Evolutionary conservation across 352 stramenopile species (phyloP), one percentile per base, ranked within the genome.

Genomic region (Pilasporangium apinafurcum): DNA sequence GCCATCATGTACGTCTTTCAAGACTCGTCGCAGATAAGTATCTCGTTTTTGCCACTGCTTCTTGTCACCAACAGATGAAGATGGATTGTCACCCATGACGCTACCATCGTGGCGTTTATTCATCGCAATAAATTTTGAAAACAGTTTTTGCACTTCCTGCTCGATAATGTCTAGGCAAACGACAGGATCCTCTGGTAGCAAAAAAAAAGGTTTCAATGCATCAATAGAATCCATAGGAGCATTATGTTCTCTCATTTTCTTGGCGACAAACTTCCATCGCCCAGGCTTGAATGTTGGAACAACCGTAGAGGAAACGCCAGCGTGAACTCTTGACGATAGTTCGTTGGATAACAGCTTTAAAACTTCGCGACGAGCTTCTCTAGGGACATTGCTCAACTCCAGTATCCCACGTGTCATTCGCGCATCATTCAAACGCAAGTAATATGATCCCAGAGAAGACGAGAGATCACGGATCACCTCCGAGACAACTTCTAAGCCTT

Each of bases 371-470:
- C 71, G 73, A 18, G 61, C 74, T 14, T 48, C 59, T 6, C 29
- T 55, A 6, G 75, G 65, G 20, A 94, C 51, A 12, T 66, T 59
- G 8, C 78, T 87, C 5, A 92, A 34, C 30, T 92, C 78, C 22
- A 94, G 51, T 20, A 94, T 77, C 5, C 62, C 72, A 31, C 61
- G 59, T 6, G 77, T 86, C 5, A 94, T 56, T 10, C 78, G 63
- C 5, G 81, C 78, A 36, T 94, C 80, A 46, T 89, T 92, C 20
- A 94, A 62, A 0, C 83, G 61, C 13, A 94, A 48, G 44, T 89
- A 92, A 47, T 88, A 91, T 1, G 75, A 80, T 0, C 81, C 78
- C 2, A 92, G 54, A 12, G 61, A 80, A 14, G 58, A 51, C 8
- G 68, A 67, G 0, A 94, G 57, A 25, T 66, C 55, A 8, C 78